Evolutionary conservation across 2,329 filamentous ascomycete genomes (phyloP), one percentile per base, ranked within the genome.

Genomic region (Trichoderma aggressivum): DNA sequence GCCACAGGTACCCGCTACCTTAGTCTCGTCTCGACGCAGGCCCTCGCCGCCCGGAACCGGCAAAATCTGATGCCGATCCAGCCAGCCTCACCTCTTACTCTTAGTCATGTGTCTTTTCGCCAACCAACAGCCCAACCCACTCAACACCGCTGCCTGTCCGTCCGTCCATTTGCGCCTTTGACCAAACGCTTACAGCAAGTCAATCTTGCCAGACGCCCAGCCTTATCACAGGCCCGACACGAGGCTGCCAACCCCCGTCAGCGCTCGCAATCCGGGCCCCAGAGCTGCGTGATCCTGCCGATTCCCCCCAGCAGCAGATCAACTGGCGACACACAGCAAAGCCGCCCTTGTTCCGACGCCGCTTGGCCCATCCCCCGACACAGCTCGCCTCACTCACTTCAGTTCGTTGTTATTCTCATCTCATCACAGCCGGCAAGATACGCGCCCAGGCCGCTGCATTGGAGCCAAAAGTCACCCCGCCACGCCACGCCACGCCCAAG

Each of bases 31-130:
- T 58, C 21, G 24, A 39, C 7, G 1, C 21, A 16, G 12, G 32
- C 14, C 7, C 12, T 28, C 30, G 16, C 39, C 21, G 26, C 58
- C 75, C 75, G 75, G 71, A 61, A n/a, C 43, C 76, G 77, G 76
- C 67, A 69, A 75, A 77, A 78, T 76, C 62, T 69, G 70, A 60
- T 32, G 60, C 77, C 76, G 77, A 30, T 59, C 67, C 34, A 26
- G 53, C 36, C 64, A 32, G 11, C 18, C 30, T 21, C n/a, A 50
- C 58, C 62, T 66, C 36, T 63, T 64, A 66, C 62, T 66, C 36
- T 63, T 64, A 66, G 55, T 65, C 63, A 68, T 34, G 30, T 18
- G 30, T 32, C 1, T 34, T 60, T 2, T 43, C 14, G 61, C 47
- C 55, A 56, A 65, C 50, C 53, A 64, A 64, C 11, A 26, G 59